phyloP scores from a whole-genome alignment of 352 stramenopile genomes.

The Thalassiosira livingstoniorum region DNA sequence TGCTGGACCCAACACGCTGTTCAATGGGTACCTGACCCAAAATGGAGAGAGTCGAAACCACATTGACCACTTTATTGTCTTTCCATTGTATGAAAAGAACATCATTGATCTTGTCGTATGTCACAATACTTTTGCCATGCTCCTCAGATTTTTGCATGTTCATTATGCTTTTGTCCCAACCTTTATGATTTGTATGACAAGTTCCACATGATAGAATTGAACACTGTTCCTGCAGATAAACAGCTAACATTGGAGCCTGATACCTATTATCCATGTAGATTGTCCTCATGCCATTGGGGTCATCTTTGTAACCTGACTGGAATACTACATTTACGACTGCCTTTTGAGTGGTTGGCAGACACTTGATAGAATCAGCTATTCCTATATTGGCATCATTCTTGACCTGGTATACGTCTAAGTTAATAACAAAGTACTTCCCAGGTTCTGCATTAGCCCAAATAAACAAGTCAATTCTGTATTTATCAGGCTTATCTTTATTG shows the following conservation, averaged over 20 bases:
- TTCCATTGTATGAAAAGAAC: slow-evolving; percentile 3
- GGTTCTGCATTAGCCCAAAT: background rate
- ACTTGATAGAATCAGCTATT: background rate
- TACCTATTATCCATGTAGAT: slow-evolving; percentile 26
- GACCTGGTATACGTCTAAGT: slow-evolving; percentile 36
- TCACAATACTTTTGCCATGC: background rate
- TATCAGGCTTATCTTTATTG: slow-evolving; percentile 34
- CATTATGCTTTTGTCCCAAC: background rate
- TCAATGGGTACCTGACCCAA: background rate
- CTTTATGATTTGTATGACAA: background rate
- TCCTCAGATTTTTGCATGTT: background rate
- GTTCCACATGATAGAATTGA: background rate
- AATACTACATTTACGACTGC: background rate
- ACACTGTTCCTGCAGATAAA: background rate
- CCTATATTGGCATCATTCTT: slow-evolving; percentile 5
- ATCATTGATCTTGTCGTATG: background rate
- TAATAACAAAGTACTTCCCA: slow-evolving; percentile 9
- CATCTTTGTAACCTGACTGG: background rate
- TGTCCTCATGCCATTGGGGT: background rate
- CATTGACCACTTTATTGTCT: slow-evolving; percentile 11
- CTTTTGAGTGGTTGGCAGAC: background rate
- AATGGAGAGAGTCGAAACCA: background rate
- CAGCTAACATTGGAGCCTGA: background rate
- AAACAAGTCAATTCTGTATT: slow-evolving; percentile 36
- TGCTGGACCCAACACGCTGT: background rate